Evolutionary conservation across 2,329 filamentous ascomycete species (phyloP).

Genomic region (Dothistroma pini): DNA sequence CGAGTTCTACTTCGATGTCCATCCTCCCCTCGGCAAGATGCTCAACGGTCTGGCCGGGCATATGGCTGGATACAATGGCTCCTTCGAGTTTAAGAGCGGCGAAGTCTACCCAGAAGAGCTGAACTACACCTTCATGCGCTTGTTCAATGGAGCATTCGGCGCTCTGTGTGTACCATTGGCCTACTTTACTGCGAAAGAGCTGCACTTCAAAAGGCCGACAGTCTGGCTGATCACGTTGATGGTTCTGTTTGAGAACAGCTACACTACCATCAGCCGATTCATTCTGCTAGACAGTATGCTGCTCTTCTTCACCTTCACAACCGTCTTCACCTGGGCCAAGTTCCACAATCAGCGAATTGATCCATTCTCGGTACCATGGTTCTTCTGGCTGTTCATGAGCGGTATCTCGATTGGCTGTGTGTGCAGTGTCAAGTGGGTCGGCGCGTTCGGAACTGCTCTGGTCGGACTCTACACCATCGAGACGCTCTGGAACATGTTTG

Average conservation of each 20-base stretch:
- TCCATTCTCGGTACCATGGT: conserved; percentile 90
- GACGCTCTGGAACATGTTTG: conserved; percentile 98
- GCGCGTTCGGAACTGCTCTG: conserved; percentile 89
- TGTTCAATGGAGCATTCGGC: conserved; percentile 95
- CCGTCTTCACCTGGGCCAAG: conserved; percentile 93
- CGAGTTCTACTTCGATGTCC: conserved; percentile 98
- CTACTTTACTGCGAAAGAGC: conserved; percentile 89
- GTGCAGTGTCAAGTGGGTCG: conserved; percentile 97
- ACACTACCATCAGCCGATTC: conserved; percentile 97
- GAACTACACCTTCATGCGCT: conserved; percentile 97
- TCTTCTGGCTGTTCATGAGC: conserved; percentile 87
- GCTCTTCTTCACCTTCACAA: conserved; percentile 96
- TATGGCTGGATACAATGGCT: conserved; percentile 95
- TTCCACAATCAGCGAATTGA: conserved; percentile 85
- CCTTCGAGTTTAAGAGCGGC: conserved; percentile 99
- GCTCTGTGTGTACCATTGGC: conserved; percentile 89
- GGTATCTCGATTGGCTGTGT: conserved; percentile 96
- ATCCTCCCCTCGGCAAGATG: conserved; percentile 97
- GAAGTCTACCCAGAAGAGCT: conserved; percentile 91
- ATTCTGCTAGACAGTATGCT: conserved; percentile 99
- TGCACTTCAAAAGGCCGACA: conserved; percentile 79
- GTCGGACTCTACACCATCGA: conserved; percentile 95
- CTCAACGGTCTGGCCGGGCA: conserved; percentile 94
- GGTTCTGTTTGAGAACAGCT: conserved; percentile 98
- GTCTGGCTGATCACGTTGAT: conserved; percentile 96